Percentiles rank a stretch among this genome's conserved stretches.
Conservation (phyloP, 805 yeast species). For the Barnettozyma botsteinii region DNA sequence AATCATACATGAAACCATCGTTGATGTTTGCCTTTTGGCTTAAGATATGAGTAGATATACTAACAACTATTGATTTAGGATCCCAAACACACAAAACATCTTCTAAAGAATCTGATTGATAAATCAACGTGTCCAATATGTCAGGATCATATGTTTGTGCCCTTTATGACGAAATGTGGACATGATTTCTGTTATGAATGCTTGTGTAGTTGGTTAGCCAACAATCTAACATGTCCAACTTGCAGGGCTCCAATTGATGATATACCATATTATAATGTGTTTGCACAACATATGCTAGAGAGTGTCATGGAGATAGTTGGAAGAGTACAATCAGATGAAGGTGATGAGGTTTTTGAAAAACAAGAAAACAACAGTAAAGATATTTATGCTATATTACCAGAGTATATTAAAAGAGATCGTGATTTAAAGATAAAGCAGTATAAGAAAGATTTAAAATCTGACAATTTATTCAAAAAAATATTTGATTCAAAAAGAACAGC, state of each 20-base stretch:
- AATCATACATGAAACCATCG: too few species aligned
- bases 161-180: slow-evolving; percentile 61
- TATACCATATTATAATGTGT: slow-evolving; percentile 45
- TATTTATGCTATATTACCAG: slow-evolving; percentile 1
- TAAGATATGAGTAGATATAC: too few species aligned
- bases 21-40: too few species aligned
- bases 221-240: slow-evolving; percentile 58
- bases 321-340: background rate
- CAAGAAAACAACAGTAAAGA: too few species aligned
- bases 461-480: slow-evolving; percentile 41
- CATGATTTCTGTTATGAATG: slow-evolving; percentile 72
- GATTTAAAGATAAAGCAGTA: slow-evolving; percentile 30
- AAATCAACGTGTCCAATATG: slow-evolving; percentile 53
- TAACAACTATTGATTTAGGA: background rate
- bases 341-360: too few species aligned
- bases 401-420: slow-evolving; percentile 14
- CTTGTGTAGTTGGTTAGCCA: slow-evolving; percentile 55
- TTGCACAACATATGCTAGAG: background rate
- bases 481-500: slow-evolving; percentile 43
- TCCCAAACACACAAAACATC: slow-evolving; percentile 6
- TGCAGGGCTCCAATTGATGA: slow-evolving; percentile 47
- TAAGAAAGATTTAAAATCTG: slow-evolving; percentile 33
- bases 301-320: background rate
- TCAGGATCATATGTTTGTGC: slow-evolving; percentile 61
- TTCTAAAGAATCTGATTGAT: slow-evolving; percentile 23